Evolutionary conservation across 2,329 filamentous ascomycete genomes (phyloP), one percentile per base, ranked within the genome.

Genomic region (Xylariaceae sp.): DNA sequence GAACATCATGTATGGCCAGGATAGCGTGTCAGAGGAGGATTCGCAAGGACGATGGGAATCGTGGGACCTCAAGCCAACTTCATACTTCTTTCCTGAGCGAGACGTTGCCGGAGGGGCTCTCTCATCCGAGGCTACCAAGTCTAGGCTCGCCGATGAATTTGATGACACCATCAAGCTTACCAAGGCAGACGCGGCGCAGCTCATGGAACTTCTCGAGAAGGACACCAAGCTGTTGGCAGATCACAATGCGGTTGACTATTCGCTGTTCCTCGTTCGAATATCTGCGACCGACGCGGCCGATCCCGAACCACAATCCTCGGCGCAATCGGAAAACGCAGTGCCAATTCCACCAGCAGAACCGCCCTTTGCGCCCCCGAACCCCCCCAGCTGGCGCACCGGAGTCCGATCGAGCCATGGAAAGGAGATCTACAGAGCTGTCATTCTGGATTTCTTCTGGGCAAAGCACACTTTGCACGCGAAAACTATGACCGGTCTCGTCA

Each of bases 401-500:
- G 60, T 89, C 0, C 57, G 67, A 1, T 86, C 83, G 10, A 71
- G 75, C 0, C 82, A 88, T 58, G 80, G 80, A 0, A 80, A 81
- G 57, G 86, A 83, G 73, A 71, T 83, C 11, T 90, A 88, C 60
- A 77, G 86, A 2, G 83, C 78, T 3, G 77, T 84, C 0, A 68
- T 90, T 12, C 71, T 90, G 32, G 87, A 90, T 65, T 90, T 90
- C 68, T 89, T 90, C 71, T 90, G 86, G 86, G 81, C 85, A 0
- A 87, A 86, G 66, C 85, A 89, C 66, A 85, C 84, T 57, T 59
- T 83, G 0, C 83, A 81, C 47, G 81, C 87, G 1, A 80, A 77
- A 63, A 72, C 80, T 1, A 79, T 89, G 77, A 87, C 85, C 0
- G 75, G 78, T 0, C 65, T 89, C 33, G 78, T 90, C 51, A 78